Evolutionary conservation across 768 basidiomycete genomes (phyloP), one percentile per base, ranked within the genome.

Genomic region (Suillus variegatus): DNA sequence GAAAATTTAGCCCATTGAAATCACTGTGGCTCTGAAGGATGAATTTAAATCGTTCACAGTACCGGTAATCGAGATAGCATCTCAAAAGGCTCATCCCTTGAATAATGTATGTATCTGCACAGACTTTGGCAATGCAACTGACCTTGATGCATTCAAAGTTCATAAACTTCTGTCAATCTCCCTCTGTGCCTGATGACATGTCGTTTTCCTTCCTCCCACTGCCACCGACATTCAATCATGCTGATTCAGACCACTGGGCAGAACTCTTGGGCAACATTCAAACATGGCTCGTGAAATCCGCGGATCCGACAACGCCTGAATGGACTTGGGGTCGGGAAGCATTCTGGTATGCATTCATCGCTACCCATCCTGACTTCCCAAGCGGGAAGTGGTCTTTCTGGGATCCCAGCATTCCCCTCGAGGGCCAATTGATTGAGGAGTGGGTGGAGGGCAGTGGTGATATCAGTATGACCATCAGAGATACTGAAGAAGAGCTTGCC

Each of bases 141-240:
- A 52, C 51, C 4, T 3, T 52, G 3, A 25, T 52, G 51, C 6
- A 52, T 52, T 25, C 25, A 25, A 6, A 52, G 51, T 52, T 25
- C 51, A 6, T 12, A 3, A 13, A 16, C 16, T 52, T 28, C 16
- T 7, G 25, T 52, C 25, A 52, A 25, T 51, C 25, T 51, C 14
- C 3, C 49, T 51, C 49, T 25, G 25, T 14, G 9, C 14, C 49
- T 51, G 49, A 28, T 51, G 13, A 25, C 49, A 51, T 51, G 25
- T 14, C 25, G 2, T 36, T 64, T 22, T 32, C 47, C 6, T 65
- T 65, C 36, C 51, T 65, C 8, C 64, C 55, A 7, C 55, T 67
- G 8, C 32, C 56, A 4, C 25, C 55, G 44, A 36, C 44, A 36
- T 64, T 65, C 58, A 22, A 61, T 13, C 47, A 41, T 57, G 61